Percentiles rank a stretch among this genome's conserved stretches.
phyloP scores from a whole-genome alignment of 2,329 filamentous ascomycete species.

The Calonectria ilicicola region DNA sequence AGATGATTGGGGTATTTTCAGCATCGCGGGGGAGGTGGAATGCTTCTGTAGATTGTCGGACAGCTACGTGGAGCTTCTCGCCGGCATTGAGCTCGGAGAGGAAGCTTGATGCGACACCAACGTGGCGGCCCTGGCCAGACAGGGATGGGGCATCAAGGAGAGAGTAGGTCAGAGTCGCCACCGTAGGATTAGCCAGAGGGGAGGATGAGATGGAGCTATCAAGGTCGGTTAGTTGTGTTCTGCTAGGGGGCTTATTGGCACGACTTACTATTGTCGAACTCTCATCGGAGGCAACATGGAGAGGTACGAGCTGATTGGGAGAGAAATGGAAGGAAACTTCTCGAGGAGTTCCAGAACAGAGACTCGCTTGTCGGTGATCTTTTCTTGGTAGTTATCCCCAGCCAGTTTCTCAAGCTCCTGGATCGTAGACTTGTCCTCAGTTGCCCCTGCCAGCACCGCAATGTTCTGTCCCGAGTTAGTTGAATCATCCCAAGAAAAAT shows the following conservation, averaged over 20 bases:
- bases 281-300: constrained; percentile 82
- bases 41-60: constrained; percentile 56
- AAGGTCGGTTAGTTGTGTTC: constrained; percentile 1
- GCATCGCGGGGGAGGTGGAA: constrained; percentile 63
- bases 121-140: constrained; percentile 60
- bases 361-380: constrained; percentile 67
- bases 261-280: constrained; percentile 74
- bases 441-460: constrained; percentile 59
- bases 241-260: neutral
- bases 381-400: constrained; percentile 58
- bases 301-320: constrained; percentile 77
- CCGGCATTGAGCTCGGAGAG: constrained; percentile 61
- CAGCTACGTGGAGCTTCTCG: constrained; percentile 63
- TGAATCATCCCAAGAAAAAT: neutral
- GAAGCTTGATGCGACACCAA: constrained; percentile 73
- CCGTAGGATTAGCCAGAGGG: constrained; percentile 67
- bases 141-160: constrained; percentile 70
- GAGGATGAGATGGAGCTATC: constrained; percentile 78
- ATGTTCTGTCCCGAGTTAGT: constrained; percentile 44
- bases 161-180: constrained; percentile 75
- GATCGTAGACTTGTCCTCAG: constrained; percentile 57
- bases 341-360: constrained; percentile 79
- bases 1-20: constrained; percentile 62
- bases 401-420: constrained; percentile 60
- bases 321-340: constrained; percentile 66